Evolutionary conservation across 495 filamentous ascomycete species (phyloP), one percentile per base, ranked within the genome.

Genomic region (Tuber magnatum): DNA sequence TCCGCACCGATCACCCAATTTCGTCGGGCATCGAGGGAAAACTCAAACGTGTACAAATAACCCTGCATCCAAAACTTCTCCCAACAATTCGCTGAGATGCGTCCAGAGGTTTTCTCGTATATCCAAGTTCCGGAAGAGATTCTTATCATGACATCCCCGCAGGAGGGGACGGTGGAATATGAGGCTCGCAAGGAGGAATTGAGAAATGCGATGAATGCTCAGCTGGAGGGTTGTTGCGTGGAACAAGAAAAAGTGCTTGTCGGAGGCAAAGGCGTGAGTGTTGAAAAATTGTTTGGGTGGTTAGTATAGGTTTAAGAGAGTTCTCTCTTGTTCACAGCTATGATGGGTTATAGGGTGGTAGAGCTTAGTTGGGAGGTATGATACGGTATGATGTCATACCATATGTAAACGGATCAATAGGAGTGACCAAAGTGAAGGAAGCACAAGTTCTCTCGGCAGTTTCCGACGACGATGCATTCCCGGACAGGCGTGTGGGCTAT

Each of bases 11-110:
- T 40, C 39, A 2, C 39, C 7, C 7, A 7, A 7, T 40, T 3
- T 40, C 39, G 2, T 40, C 39, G 39, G 39, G 7, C 7, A 40
- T 40, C 39, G 3, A 40, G 39, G 18, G 24, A 48, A 48, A 0
- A 18, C 46, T 0, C 2, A 3, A 48, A 22, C 0, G 0, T 0
- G 0, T 20, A 22, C 18, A 48, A 22, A 24, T 0, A 24, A 1
- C 6, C 20, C 20, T 16, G 6, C 46, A 48, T 24, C 46, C 46
- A 24, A 24, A 48, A 0, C 18, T 22, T 20, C 46, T 5, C 46
- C 2, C 18, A 24, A 6, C 46, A 20, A 20, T 22, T 5, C 6
- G 22, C 20, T 7, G 22, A 20, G 18, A 6, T 48, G 46, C 22
- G 8, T 20, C 18, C 3, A 4, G 46, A 2, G 24, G 46, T 24